phyloP scores from a whole-genome alignment of 441 rosid genomes.

The Eruca vesicaria region DNA sequence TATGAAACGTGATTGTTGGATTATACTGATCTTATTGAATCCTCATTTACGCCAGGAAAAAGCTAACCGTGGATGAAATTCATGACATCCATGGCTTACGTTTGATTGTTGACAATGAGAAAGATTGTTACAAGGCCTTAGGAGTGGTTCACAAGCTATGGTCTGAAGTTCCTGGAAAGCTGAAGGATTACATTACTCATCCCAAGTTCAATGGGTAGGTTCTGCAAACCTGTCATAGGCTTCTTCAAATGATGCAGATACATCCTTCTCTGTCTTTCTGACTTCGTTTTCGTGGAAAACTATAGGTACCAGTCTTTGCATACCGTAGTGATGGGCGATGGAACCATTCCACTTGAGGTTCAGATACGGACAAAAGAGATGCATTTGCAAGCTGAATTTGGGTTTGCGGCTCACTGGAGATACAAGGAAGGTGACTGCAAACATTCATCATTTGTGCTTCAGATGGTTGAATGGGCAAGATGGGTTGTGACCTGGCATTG shows the following conservation, averaged over 20 bases:
- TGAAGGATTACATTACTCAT: conserved; percentile 63
- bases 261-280: conserved; percentile 22
- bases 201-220: conserved; percentile 85
- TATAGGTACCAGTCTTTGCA: conserved; percentile 79
- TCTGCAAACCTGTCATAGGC: background rate
- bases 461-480: conserved; percentile 97
- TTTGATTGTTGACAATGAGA: conserved; percentile 69
- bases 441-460: conserved; percentile 77
- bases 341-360: conserved; percentile 72
- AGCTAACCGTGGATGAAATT: conserved; percentile 77
- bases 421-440: conserved; percentile 82
- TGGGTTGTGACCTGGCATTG: conserved; percentile 92
- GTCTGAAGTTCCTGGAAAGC: conserved; percentile 80
- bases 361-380: conserved; percentile 86
- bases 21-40: conserved; percentile 6
- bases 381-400: conserved; percentile 92
- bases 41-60: conserved; percentile 48
- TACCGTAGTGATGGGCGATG: conserved; percentile 73
- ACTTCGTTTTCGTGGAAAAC: background rate
- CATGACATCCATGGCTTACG: conserved; percentile 92
- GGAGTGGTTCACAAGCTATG: conserved; percentile 64
- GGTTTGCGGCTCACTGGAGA: conserved; percentile 98
- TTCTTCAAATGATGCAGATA: background rate
- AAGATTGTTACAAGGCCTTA: conserved; percentile 69
- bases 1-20: background rate